Percentiles rank a stretch among this genome's conserved stretches.
Evolutionary conservation across 371 early-diverging fungal species (phyloP).

Genomic region (Choanephora cucurbitarum): DNA sequence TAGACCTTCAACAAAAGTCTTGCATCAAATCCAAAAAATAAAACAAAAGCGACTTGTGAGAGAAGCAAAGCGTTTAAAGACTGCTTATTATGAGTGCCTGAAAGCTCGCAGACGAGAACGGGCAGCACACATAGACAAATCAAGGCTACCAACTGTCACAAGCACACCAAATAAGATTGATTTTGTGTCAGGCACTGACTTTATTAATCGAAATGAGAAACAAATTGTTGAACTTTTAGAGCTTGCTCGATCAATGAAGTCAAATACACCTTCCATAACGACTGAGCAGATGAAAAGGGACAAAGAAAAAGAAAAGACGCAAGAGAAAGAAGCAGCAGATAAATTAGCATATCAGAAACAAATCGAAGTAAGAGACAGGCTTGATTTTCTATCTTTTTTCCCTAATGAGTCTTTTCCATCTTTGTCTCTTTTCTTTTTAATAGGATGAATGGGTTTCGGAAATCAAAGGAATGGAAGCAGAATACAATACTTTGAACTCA

Average conservation of each 20-base stretch:
- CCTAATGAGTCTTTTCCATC: too few species aligned
- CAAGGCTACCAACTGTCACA: background rate
- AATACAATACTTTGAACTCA: too few species aligned
- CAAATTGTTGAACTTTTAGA: background rate
- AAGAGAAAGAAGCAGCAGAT: background rate
- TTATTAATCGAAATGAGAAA: background rate
- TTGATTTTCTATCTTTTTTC: too few species aligned
- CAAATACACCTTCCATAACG: background rate
- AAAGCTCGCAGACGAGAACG: background rate
- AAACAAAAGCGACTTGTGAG: background rate
- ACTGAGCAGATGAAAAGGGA: background rate
- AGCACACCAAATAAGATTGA: background rate
- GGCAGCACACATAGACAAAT: background rate
- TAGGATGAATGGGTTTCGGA: too few species aligned
- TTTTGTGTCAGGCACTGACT: background rate
- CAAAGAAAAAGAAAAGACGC: background rate
- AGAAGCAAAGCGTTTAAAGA: constrained; percentile 4
- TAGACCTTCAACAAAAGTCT: background rate
- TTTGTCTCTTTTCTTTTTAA: too few species aligned
- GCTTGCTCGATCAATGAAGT: background rate
- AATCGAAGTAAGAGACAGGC: too few species aligned
- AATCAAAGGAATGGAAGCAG: too few species aligned
- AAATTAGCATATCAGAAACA: background rate
- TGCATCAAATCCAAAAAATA: constrained; percentile 6
- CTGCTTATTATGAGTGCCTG: constrained; percentile 4